These are phyloP conservation scores for Pseudogymnoascus sp. DNA, from an alignment of 2,329 filamentous ascomycete genomes.

Conservation along the genomic window DNA sequence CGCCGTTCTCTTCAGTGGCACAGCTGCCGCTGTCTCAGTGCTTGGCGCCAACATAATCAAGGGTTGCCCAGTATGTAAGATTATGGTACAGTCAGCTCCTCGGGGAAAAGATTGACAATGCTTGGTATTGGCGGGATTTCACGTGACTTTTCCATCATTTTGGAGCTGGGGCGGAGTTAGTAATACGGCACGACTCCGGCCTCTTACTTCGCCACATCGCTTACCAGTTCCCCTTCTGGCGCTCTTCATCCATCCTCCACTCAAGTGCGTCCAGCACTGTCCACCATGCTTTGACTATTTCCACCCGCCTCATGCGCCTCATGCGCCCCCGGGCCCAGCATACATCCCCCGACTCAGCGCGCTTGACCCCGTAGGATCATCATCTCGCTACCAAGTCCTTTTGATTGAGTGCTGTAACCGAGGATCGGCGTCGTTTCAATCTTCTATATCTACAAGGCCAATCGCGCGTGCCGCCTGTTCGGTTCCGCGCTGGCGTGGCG, in stretches of 20 bases:
- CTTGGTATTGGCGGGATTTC: background rate
- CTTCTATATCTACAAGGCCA: background rate
- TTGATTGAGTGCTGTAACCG: background rate
- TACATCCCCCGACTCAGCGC: background rate
- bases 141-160: background rate
- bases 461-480: background rate
- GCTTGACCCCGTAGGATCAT: background rate
- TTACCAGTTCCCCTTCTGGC: constrained; percentile 2
- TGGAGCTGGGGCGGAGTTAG: background rate
- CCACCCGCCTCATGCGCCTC: background rate
- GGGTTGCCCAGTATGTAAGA: background rate
- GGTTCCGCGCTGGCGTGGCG: background rate
- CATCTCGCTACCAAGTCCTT: background rate
- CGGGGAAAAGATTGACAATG: background rate
- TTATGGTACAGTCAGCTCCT: background rate
- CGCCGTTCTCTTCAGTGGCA: background rate
- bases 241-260: background rate
- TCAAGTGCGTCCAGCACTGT: background rate
- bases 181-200: background rate
- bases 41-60: background rate
- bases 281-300: background rate
- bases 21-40: background rate
- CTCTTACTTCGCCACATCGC: background rate
- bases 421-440: background rate
- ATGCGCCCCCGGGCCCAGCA: background rate